phyloP scores from a whole-genome alignment of 1,284 basidiomycete species.

The Agroathelia rolfsii region DNA sequence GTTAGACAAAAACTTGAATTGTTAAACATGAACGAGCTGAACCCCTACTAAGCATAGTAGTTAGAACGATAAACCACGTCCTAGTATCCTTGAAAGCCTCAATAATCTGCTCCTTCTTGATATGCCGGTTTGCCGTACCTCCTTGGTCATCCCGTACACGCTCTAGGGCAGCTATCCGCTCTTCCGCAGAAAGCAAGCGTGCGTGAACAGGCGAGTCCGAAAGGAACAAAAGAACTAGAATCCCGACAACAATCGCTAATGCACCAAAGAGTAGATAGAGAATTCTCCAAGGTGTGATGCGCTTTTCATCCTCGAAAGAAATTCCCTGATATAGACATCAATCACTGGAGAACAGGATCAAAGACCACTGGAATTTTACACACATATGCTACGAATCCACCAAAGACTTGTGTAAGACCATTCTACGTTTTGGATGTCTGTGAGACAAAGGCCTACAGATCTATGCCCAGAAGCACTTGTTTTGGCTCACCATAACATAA shows the following conservation, averaged over 20 bases:
- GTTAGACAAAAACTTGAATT: slow-evolving; percentile 10
- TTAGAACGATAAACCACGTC: slow-evolving; percentile 54
- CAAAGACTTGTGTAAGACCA: slow-evolving; percentile 51
- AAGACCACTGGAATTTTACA: slow-evolving; percentile 10
- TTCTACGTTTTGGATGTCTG: slow-evolving; percentile 28
- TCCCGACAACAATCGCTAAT: slow-evolving; percentile 49
- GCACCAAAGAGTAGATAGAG: slow-evolving; percentile 53
- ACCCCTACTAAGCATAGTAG: slow-evolving; percentile 45
- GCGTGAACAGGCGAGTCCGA: slow-evolving; percentile 62
- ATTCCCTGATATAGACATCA: slow-evolving; percentile 30
- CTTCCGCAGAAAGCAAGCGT: slow-evolving; percentile 43
- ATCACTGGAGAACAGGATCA: neutral
- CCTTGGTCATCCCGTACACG: slow-evolving; percentile 60
- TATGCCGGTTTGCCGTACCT: slow-evolving; percentile 49
- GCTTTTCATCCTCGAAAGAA: slow-evolving; percentile 41
- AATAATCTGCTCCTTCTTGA: slow-evolving; percentile 50
- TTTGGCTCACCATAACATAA: slow-evolving; percentile 52
- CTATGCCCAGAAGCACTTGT: too few species aligned
- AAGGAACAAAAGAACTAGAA: slow-evolving; percentile 48
- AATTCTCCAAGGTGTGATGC: slow-evolving; percentile 48
- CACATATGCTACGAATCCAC: slow-evolving; percentile 59
- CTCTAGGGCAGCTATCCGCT: slow-evolving; percentile 54
- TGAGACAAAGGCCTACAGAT: neutral
- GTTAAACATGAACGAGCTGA: neutral
- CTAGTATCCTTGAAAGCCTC: slow-evolving; percentile 52